Conservation (phyloP, 2,329 filamentous ascomycete species). For the Podosphaera leucotricha region DNA sequence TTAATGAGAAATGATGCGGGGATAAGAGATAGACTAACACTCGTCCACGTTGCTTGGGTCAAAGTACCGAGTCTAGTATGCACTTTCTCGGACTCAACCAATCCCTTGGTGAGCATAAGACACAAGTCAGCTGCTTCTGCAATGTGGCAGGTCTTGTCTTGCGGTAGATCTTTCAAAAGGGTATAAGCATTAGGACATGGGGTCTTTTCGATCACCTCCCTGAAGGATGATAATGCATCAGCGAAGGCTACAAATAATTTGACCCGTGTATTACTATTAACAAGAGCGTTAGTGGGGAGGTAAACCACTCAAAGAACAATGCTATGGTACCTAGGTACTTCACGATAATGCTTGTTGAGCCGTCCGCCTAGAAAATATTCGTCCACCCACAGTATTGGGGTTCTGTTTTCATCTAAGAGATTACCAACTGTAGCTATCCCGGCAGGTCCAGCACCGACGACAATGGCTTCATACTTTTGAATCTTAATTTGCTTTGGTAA, state of each 20-base stretch:
- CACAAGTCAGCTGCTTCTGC: constrained; percentile 32
- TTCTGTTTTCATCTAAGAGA: constrained; percentile 28
- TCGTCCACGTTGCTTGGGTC: constrained; percentile 18
- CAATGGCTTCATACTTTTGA: constrained; percentile 25
- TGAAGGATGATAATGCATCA: constrained; percentile 27
- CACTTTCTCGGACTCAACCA: constrained; percentile 19
- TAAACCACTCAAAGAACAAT: not conserved
- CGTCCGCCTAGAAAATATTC: constrained; percentile 28
- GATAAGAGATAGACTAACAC: constrained; percentile 8
- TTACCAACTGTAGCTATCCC: constrained; percentile 38
- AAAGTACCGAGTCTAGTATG: constrained; percentile 19
- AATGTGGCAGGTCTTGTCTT: constrained; percentile 32
- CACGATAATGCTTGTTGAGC: constrained; percentile 29
- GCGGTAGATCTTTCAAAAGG: constrained; percentile 26
- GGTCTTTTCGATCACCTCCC: constrained; percentile 22
- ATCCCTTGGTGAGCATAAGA: constrained; percentile 21
- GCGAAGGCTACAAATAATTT: constrained; percentile 33
- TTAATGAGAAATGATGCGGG: not conserved
- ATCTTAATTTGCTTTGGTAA: not conserved
- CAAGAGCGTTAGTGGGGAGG: constrained; percentile 5
- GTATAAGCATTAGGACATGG: constrained; percentile 29
- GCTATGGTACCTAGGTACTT: constrained; percentile 25
- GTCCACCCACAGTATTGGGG: constrained; percentile 34
- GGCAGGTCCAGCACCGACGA: constrained; percentile 33
- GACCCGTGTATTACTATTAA: constrained; percentile 36